Evolutionary conservation across 2,329 filamentous ascomycete species (phyloP).

Genomic region (Penicillium polonicum): DNA sequence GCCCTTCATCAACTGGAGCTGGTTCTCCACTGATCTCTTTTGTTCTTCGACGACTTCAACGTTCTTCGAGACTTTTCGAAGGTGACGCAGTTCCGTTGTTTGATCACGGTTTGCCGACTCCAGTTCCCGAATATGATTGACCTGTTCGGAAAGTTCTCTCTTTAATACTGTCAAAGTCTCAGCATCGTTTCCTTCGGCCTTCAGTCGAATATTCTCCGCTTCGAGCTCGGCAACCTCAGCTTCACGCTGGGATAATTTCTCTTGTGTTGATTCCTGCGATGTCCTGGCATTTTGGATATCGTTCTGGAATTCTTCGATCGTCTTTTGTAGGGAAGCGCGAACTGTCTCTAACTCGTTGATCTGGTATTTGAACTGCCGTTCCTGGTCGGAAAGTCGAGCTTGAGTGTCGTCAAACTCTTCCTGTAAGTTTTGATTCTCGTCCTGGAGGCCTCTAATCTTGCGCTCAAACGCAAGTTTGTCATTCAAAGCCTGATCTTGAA

Average conservation of each 20-base stretch:
- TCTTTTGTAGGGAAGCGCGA: constrained; percentile 57
- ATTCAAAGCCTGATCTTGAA: constrained; percentile 54
- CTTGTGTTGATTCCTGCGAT: constrained; percentile 62
- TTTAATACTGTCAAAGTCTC: constrained; percentile 85
- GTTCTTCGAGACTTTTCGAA: constrained; percentile 79
- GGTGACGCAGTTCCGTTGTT: constrained; percentile 72
- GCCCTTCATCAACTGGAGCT: constrained; percentile 70
- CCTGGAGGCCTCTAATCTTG: constrained; percentile 57
- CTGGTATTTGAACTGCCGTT: constrained; percentile 63
- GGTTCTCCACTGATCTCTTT: constrained; percentile 77
- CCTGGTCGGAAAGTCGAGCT: constrained; percentile 67
- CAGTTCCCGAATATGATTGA: constrained; percentile 82
- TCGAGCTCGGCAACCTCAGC: constrained; percentile 71
- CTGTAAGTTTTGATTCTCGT: constrained; percentile 69
- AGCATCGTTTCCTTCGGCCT: constrained; percentile 80
- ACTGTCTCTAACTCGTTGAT: constrained; percentile 62
- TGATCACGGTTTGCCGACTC: constrained; percentile 81
- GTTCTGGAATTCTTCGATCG: constrained; percentile 50
- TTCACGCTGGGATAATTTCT: constrained; percentile 68
- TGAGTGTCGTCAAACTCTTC: constrained; percentile 83
- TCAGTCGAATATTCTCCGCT: constrained; percentile 77
- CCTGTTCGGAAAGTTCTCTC: constrained; percentile 84
- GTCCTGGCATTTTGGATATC: constrained; percentile 57
- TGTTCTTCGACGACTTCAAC: constrained; percentile 94
- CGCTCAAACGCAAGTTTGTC: constrained; percentile 57